Conservation (phyloP, 116 monocot species). For the Zostera marina region DNA sequence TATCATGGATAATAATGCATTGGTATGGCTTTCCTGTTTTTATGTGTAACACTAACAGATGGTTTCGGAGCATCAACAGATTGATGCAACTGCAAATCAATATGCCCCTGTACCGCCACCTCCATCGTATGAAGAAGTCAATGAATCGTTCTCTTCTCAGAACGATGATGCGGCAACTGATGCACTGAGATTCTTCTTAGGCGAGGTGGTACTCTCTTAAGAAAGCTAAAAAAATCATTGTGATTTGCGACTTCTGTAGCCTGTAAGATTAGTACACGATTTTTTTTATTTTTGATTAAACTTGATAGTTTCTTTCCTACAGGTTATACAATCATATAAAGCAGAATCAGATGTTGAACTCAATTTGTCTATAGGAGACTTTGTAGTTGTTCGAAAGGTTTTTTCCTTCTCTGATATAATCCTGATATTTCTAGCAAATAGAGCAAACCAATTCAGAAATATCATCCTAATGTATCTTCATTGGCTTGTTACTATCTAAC, state of each 20-base stretch:
- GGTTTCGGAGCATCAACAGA: slow-evolving; percentile 69
- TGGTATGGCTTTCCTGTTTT: background rate
- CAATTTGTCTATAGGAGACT: slow-evolving; percentile 59
- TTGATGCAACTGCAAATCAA: slow-evolving; percentile 64
- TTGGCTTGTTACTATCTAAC: background rate
- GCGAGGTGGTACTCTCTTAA: slow-evolving; percentile 33
- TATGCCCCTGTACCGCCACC: slow-evolving; percentile 40
- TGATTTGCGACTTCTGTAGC: no score
- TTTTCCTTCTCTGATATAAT: background rate
- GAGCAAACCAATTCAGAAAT: background rate
- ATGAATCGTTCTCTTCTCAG: slow-evolving; percentile 32
- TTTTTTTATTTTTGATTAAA: background rate
- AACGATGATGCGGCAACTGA: slow-evolving; percentile 35
- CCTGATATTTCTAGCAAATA: background rate
- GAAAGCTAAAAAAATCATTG: no score
- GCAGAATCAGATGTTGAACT: slow-evolving; percentile 92
- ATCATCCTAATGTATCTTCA: background rate
- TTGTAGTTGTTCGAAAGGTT: slow-evolving; percentile 83
- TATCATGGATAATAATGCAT: no score
- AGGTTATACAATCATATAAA: slow-evolving; percentile 74
- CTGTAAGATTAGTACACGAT: background rate
- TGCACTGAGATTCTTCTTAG: slow-evolving; percentile 61
- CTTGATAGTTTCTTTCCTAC: slow-evolving; percentile 4
- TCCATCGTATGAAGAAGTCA: slow-evolving; percentile 73
- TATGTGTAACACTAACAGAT: slow-evolving; percentile 36